Conservation (phyloP, 306 rosid species). For the Myrica gale region DNA sequence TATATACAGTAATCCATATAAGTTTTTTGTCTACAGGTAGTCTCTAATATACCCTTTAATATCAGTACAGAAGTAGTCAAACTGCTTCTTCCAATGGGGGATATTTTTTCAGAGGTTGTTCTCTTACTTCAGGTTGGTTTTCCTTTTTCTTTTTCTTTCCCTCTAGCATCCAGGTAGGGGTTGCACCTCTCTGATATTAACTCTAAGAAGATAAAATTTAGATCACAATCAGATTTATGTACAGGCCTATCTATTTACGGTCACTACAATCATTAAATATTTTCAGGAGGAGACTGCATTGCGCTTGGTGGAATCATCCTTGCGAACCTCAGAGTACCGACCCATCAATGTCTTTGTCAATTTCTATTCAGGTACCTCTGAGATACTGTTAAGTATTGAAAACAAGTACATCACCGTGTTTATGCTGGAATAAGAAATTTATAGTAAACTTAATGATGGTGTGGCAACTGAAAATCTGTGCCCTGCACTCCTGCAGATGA, state of each 20-base stretch:
- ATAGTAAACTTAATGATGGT: neutral
- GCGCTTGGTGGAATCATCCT: constrained; percentile 69
- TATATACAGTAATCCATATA: neutral
- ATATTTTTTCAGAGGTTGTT: constrained; percentile 76
- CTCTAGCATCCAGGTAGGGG: neutral
- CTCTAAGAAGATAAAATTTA: neutral
- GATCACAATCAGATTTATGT: neutral
- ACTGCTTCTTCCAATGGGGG: constrained; percentile 94
- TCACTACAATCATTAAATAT: constrained; percentile 20
- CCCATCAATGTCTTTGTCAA: constrained; percentile 76
- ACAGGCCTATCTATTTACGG: neutral
- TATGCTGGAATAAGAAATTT: neutral
- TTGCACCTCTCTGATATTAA: constrained; percentile 15
- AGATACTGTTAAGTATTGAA: constrained; percentile 14
- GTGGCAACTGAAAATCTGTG: constrained; percentile 3
- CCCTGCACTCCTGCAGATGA: neutral
- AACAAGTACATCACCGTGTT: neutral
- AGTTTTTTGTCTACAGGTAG: constrained; percentile 56
- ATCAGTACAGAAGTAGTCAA: constrained; percentile 76
- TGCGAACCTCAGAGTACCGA: constrained; percentile 71
- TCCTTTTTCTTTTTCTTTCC: neutral
- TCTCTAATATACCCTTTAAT: constrained; percentile 85
- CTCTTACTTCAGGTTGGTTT: constrained; percentile 74
- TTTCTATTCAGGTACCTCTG: constrained; percentile 72
- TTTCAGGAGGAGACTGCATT: constrained; percentile 84